Evolutionary conservation across 495 filamentous ascomycete genomes (phyloP), one percentile per base, ranked within the genome.

Genomic region (Aspergillus indologenus): DNA sequence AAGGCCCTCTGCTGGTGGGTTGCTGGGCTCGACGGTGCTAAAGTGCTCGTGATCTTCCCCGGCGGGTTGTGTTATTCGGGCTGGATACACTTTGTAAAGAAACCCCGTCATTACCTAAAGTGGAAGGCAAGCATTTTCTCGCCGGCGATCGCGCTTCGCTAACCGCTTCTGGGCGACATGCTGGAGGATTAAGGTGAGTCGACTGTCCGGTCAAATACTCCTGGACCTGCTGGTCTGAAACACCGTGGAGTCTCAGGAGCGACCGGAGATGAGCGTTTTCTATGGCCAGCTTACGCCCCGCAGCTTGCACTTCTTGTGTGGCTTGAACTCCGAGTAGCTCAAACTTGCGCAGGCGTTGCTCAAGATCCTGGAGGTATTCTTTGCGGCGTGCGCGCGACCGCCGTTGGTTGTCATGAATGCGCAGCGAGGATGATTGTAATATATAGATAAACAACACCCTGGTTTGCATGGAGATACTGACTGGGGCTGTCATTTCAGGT

Each of bases 301-400:
- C 34, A 4, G 5, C 34, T 40, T 40, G 34, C 5, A 40, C 34
- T 11, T 40, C 85, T 40, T 73, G 62, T 11, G 79, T 80, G 15
- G 85, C 86, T 51, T 82, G 74, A 34, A 85, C 87, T 85, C 20
- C 73, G 65, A 11, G 71, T 72, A n/a, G n/a, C 65, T 88, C 82
- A 63, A 76, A 88, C 31, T 74, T 60, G 34, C 79, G 79, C 54
- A 86, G 66, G 53, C 81, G 82, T 40, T 73, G 60, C 68, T 91
- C 87, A 34, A 90, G 79, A 24, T 85, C 79, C 49, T 81, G 70
- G 15, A 90, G 68, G 64, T 90, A 90, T 65, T 90, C 85, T 74
- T 87, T 89, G 51, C 83, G 79, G 18, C 85, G 79, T 31, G 86
- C 86, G 17, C 88, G 84, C 40, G 86, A 88, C 43, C 86, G 84